Base-by-base conservation (phyloP, 208 protist genomes). In the Crithidia brevicula region DNA sequence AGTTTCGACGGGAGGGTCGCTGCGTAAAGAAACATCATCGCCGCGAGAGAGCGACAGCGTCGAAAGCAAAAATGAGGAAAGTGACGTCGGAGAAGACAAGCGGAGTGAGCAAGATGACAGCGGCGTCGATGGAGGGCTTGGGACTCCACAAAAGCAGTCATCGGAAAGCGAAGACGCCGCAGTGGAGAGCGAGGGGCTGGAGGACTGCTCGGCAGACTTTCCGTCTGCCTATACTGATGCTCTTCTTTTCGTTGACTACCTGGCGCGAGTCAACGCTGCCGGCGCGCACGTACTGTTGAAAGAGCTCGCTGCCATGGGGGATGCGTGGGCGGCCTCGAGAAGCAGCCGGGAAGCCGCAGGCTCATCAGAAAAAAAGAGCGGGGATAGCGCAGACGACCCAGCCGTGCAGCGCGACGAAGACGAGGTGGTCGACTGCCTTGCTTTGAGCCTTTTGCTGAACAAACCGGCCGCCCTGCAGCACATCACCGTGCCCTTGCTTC, bases 381-480 rank as follows among this genome's bases (percentile, higher is more conserved):
- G 25, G 18, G 15, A 6, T 0, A 0, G 10, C 23, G 15, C 25
- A 2, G 40, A 50, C 15, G 23, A n/a, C 10, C 28, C 13, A 3
- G 43, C n/a, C 28, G 58, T 52, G 42, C 43, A 27, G 28, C 40
- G 64, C 25, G 40, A 65, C 36, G 33, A 46, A 10, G 52, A 66
- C 20, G 46, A 58, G 45, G 73, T 70, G 45, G 72, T 80, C 0
- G 78, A 85, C 59, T 72, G 75, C 49, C 66, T 85, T 20, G 74
- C 79, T 8, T 63, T 93, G 42, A 82, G 77, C n/a, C 74, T 86
- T n/a, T 54, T 93, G 31, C 47, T 91, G 25, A 93, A 91, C 70
- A 53, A 65, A 7, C 50, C 57, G 0, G 68, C 45, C 1, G 73
- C 78, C 18, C 42, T 91, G 27, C 59, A 67, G 28, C 47, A 70